These are phyloP conservation scores for Chaetothyriales sp. DNA, from an alignment of 2,329 filamentous ascomycete species.

Conservation along the genomic window DNA sequence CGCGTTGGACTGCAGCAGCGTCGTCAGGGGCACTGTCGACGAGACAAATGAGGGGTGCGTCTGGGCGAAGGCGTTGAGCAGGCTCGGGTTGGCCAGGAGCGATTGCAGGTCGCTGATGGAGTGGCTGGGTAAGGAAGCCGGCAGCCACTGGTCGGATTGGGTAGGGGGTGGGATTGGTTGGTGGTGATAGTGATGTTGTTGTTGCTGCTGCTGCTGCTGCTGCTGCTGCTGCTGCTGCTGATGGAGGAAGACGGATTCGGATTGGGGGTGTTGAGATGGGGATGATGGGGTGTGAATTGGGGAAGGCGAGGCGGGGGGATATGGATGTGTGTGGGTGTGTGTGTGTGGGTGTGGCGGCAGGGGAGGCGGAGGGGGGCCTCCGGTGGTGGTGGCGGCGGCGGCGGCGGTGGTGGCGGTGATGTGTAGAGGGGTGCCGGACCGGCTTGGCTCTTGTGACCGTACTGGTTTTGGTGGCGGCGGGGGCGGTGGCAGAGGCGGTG, in stretches of 20 bases:
- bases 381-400: not conserved
- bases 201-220: not conserved
- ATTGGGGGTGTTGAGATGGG: conserved; percentile 20
- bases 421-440: conserved; percentile 48
- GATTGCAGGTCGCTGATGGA: conserved; percentile 46
- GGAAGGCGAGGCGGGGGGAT: not conserved
- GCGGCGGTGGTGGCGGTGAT: not conserved
- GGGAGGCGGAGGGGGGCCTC: conserved; percentile 30
- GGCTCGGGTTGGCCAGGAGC: conserved; percentile 55
- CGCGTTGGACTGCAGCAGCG: conserved; percentile 58
- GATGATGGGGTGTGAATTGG: not conserved
- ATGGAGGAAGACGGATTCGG: conserved; percentile 4
- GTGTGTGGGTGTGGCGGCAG: conserved; percentile 23
- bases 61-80: conserved; percentile 64
- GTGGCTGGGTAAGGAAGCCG: conserved; percentile 9
- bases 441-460: conserved; percentile 53
- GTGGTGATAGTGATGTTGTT: conserved; percentile 6
- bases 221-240: not conserved
- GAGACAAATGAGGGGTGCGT: conserved; percentile 58
- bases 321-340: not conserved
- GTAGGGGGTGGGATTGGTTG: conserved; percentile 19
- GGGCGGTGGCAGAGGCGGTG: conserved; percentile 43
- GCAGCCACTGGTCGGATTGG: conserved; percentile 11
- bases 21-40: conserved; percentile 51
- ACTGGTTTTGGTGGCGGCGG: conserved; percentile 62